Evolutionary conservation across 768 basidiomycete genomes (phyloP).

Genomic region (Leccinellum albellum): DNA sequence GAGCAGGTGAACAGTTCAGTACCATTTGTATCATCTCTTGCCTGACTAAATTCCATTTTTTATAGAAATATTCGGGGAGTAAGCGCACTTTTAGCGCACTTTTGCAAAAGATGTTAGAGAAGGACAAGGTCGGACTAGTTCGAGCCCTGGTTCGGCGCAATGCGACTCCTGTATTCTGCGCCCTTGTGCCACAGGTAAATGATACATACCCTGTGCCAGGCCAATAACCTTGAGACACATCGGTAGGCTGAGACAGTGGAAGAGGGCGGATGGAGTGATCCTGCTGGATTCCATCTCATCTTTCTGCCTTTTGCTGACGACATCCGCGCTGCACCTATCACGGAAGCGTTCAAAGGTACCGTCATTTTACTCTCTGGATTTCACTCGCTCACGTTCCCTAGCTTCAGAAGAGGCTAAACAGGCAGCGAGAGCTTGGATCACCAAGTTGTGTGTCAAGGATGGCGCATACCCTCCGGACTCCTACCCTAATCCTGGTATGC

Average conservation of each 20-base stretch:
- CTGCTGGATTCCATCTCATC: constrained; percentile 90
- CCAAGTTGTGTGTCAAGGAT: constrained; percentile 73
- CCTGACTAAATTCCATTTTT: not conserved
- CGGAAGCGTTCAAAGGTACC: constrained; percentile 59
- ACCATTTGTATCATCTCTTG: not conserved
- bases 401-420: constrained; percentile 68
- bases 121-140: constrained; percentile 79
- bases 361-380: not conserved
- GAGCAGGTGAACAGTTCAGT: constrained; percentile 58
- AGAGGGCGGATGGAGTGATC: constrained; percentile 72
- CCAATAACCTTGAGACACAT: not conserved
- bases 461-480: constrained; percentile 85
- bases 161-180: constrained; percentile 74
- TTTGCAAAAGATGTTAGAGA: constrained; percentile 75
- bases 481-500: constrained; percentile 82
- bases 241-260: constrained; percentile 65
- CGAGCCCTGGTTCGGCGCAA: constrained; percentile 67
- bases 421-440: constrained; percentile 68
- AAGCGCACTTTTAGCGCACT: constrained; percentile 89
- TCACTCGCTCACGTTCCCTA: constrained; percentile 26
- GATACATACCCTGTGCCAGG: not conserved
- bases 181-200: constrained; percentile 79
- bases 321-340: constrained; percentile 73
- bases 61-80: constrained; percentile 78
- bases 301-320: constrained; percentile 95